These are phyloP conservation scores for Blastobotrys illinoisensis DNA, from an alignment of 1,139 yeast genomes.

Conservation along the genomic window DNA sequence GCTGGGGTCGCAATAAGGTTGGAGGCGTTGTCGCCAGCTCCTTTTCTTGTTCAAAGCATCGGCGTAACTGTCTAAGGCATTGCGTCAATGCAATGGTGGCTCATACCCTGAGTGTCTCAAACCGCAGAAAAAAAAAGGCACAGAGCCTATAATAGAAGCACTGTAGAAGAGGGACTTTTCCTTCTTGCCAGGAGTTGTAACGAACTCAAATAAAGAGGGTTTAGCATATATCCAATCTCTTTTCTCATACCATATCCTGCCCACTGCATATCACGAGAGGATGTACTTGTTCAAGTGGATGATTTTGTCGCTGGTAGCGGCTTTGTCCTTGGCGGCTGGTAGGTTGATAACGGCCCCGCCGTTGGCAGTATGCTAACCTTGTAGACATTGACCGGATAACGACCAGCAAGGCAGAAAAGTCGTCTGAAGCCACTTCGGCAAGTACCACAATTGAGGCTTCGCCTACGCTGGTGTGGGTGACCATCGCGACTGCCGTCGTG, in stretches of 20 bases:
- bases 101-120: neutral
- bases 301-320: neutral
- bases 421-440: slow-evolving; percentile 10
- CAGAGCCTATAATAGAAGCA: neutral
- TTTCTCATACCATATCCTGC: too few species aligned
- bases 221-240: too few species aligned
- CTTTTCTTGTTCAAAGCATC: neutral
- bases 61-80: neutral
- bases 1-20: neutral
- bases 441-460: slow-evolving; percentile 3
- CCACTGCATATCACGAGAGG: neutral
- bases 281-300: neutral
- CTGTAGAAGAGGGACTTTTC: neutral
- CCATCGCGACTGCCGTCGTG: slow-evolving; percentile 15
- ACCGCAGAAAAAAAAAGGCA: neutral
- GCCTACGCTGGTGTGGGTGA: slow-evolving; percentile 25
- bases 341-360: neutral
- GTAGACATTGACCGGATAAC: slow-evolving; percentile 13
- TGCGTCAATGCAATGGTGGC: slow-evolving; percentile 1
- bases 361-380: neutral
- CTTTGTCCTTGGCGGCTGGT: neutral
- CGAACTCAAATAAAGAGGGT: neutral
- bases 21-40: neutral
- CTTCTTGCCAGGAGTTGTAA: neutral
- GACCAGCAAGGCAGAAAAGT: slow-evolving; percentile 7